phyloP scores from a whole-genome alignment of 345 rosid genomes.

The Eutrema heterophyllum region DNA sequence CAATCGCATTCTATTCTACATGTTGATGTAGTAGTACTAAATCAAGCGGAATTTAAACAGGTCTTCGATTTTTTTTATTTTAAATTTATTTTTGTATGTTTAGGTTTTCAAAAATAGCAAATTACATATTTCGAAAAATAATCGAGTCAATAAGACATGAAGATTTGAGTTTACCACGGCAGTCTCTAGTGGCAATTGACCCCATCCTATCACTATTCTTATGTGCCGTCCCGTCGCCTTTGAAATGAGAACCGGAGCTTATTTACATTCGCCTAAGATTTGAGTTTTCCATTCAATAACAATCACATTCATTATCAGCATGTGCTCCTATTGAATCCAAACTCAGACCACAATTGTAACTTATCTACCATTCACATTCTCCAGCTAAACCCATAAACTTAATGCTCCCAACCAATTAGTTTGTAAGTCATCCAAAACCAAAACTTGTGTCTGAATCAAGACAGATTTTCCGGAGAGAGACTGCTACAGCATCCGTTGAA shows the following conservation, averaged over 20 bases:
- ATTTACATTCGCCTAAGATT: not conserved
- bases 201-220: not conserved
- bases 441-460: not conserved
- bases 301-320: too few relatives aligned
- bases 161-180: not conserved
- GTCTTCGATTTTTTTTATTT: too few relatives aligned
- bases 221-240: not conserved
- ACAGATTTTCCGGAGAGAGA: not conserved
- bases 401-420: not conserved
- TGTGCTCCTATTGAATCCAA: not conserved
- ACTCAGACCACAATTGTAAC: not conserved
- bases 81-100: too few relatives aligned
- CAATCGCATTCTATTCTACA: too few relatives aligned
- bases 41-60: too few relatives aligned
- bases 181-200: not conserved
- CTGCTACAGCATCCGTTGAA: not conserved
- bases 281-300: not conserved
- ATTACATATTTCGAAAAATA: too few relatives aligned
- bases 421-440: not conserved
- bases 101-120: too few relatives aligned
- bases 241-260: not conserved
- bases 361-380: not conserved
- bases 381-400: not conserved
- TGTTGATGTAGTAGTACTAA: too few relatives aligned
- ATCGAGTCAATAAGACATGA: too few relatives aligned